A percentile compares a stretch with the other conserved stretches of the same genome.
These are phyloP conservation scores for Phytopythium mirpurense DNA, from an alignment of 352 stramenopile species.

Conservation along the genomic window DNA sequence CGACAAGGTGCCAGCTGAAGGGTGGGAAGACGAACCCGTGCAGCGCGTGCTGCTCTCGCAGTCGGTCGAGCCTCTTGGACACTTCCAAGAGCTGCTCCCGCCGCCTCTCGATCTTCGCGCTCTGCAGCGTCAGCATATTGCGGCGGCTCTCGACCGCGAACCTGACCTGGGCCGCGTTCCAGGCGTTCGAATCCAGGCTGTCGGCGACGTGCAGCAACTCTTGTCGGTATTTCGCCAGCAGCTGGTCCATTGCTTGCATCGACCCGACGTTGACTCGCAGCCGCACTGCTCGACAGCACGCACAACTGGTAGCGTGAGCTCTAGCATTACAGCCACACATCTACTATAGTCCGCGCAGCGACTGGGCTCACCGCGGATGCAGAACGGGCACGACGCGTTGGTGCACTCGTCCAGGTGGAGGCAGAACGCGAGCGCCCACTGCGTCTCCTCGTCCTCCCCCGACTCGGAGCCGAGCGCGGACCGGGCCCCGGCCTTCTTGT, in stretches of 20 bases:
- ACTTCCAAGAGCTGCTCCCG: not conserved
- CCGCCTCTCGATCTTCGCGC: not conserved
- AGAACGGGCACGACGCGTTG: conserved; percentile 32
- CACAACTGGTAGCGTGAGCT: too few species aligned
- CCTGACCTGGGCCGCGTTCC: not conserved
- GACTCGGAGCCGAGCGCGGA: not conserved
- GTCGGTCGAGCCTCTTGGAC: not conserved
- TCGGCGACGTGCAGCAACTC: not conserved
- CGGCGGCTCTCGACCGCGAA: conserved; percentile 1
- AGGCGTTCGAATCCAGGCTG: not conserved
- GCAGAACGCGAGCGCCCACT: conserved; percentile 17
- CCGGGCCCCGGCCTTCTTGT: conserved; percentile 16
- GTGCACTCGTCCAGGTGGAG: conserved; percentile 22
- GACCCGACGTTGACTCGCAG: not conserved
- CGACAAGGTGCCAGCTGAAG: not conserved
- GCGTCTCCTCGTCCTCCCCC: conserved; percentile 2
- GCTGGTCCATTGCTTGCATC: not conserved
- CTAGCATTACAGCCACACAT: too few species aligned
- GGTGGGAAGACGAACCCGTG: not conserved
- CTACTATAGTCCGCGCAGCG: too few species aligned
- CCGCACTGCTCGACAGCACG: not conserved
- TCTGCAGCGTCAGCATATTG: not conserved
- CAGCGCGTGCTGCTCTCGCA: not conserved
- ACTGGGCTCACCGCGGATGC: conserved; percentile 14
- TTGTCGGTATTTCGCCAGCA: not conserved